Evolutionary conservation across 1,139 yeast genomes (phyloP).

Genomic region (Pichia sp.): DNA sequence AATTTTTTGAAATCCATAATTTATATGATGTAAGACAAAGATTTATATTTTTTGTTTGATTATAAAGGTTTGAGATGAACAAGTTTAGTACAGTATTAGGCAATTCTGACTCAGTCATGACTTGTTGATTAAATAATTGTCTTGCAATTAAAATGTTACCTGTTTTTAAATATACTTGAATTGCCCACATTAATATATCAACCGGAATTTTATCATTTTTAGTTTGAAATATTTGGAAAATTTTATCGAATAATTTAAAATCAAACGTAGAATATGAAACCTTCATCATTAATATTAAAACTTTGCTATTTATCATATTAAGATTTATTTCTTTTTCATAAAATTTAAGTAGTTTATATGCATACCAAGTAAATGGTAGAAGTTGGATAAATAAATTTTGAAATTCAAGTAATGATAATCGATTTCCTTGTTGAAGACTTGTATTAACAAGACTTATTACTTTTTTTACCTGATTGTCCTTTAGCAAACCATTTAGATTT

Average conservation of each 20-base stretch:
- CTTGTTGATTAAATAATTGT: constrained; percentile 26
- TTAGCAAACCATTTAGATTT: constrained; percentile 3
- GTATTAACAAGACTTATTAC: constrained; percentile 7
- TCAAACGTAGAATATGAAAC: constrained; percentile 19
- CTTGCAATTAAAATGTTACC: constrained; percentile 24
- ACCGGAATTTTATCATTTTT: constrained; percentile 15
- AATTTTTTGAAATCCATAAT: constrained; percentile 22
- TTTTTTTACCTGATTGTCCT: constrained; percentile 11
- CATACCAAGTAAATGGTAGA: constrained; percentile 13
- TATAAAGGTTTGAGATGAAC: constrained; percentile 17
- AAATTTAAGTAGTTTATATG: constrained; percentile 11
- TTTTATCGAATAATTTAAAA: constrained; percentile 19
- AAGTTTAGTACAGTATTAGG: constrained; percentile 18
- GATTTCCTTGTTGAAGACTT: constrained; percentile 1
- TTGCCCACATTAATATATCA: constrained; percentile 18
- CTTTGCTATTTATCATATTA: constrained; percentile 6
- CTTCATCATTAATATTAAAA: constrained; percentile 14
- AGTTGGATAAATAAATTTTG: constrained; percentile 14
- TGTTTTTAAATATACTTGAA: constrained; percentile 22
- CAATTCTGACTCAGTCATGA: constrained; percentile 17
- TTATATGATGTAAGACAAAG: constrained; percentile 22
- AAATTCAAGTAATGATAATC: constrained; percentile 12
- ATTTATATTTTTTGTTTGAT: constrained; percentile 19
- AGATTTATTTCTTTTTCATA: constrained; percentile 8
- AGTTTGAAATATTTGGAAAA: constrained; percentile 18